These are phyloP conservation scores for Phytopythium litorale DNA, from an alignment of 352 stramenopile species.

Conservation along the genomic window DNA sequence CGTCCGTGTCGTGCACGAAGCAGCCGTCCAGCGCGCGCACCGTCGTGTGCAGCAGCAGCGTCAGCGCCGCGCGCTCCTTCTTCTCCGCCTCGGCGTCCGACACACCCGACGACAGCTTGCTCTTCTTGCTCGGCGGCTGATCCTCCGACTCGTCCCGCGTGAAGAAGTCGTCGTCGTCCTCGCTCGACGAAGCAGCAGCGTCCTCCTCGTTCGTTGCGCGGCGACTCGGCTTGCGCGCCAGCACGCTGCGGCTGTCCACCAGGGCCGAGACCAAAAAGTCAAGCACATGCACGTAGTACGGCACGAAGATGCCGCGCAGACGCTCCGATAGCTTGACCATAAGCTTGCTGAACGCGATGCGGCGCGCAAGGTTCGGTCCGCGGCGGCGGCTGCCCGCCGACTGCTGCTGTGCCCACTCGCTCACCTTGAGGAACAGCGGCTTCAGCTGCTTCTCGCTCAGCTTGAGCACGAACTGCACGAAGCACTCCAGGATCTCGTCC, in stretches of 20 bases:
- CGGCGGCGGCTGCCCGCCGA: slow-evolving; percentile 12
- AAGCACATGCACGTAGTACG: slow-evolving; percentile 81
- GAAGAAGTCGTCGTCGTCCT: slow-evolving; percentile 54
- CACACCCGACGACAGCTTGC: slow-evolving; percentile 33
- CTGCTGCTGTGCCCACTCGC: slow-evolving; percentile 66
- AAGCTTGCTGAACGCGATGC: slow-evolving; percentile 81
- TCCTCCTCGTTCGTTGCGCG: slow-evolving; percentile 9
- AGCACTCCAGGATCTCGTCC: slow-evolving; percentile 68
- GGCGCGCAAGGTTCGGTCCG: slow-evolving; percentile 24
- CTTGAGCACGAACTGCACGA: slow-evolving; percentile 83
- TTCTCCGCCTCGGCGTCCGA: slow-evolving; percentile 14
- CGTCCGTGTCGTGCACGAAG: slow-evolving; percentile 84
- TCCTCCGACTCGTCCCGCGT: slow-evolving; percentile 23
- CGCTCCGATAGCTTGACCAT: slow-evolving; percentile 75
- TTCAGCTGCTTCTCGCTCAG: slow-evolving; percentile 89
- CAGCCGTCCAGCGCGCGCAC: slow-evolving; percentile 77
- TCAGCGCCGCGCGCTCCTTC: slow-evolving; percentile 25
- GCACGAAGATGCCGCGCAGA: slow-evolving; percentile 86
- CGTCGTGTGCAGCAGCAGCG: slow-evolving; percentile 48
- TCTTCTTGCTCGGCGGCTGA: slow-evolving; percentile 44
- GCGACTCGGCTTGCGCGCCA: slow-evolving; percentile 40
- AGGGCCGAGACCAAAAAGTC: slow-evolving; percentile 50
- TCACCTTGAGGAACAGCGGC: slow-evolving; percentile 84
- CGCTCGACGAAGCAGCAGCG: slow-evolving; percentile 19
- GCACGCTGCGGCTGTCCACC: slow-evolving; percentile 39